phyloP scores from a whole-genome alignment of 257 asterid genomes.

The Solanum virginianum region DNA sequence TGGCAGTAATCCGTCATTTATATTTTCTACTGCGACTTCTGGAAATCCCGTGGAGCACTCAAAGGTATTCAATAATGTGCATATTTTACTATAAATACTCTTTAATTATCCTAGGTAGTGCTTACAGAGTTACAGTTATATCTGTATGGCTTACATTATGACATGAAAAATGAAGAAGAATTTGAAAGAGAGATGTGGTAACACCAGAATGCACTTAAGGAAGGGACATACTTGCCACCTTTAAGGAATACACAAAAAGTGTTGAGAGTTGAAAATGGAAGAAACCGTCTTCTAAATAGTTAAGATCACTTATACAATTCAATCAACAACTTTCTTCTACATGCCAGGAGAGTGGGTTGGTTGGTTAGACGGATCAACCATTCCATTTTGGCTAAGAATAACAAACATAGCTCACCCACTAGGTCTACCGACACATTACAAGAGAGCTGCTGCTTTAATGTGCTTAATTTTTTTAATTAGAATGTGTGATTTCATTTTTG shows the following conservation, averaged over 20 bases:
- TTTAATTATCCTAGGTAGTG: neutral
- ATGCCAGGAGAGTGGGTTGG: neutral
- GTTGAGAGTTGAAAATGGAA: neutral
- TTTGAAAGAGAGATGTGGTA: neutral
- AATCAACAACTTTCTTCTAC: neutral
- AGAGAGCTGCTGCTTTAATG: neutral
- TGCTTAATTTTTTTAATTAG: neutral
- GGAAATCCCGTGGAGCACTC: conserved; percentile 88
- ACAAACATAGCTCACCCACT: neutral
- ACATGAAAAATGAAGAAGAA: neutral
- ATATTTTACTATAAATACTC: neutral
- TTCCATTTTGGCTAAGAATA: neutral
- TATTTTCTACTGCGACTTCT: conserved; percentile 92
- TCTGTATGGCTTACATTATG: neutral
- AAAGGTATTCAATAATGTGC: conserved; percentile 46
- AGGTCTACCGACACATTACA: neutral
- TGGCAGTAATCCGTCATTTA: conserved; percentile 83
- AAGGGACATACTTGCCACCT: neutral
- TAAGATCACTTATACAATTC: neutral
- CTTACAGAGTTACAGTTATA: neutral
- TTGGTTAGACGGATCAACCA: neutral
- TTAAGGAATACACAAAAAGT: neutral
- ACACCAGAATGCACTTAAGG: neutral
- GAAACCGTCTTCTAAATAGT: neutral
- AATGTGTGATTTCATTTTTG: neutral